Base-by-base conservation (phyloP, 2,329 filamentous ascomycete species). In the Chlorencoelia australis region DNA sequence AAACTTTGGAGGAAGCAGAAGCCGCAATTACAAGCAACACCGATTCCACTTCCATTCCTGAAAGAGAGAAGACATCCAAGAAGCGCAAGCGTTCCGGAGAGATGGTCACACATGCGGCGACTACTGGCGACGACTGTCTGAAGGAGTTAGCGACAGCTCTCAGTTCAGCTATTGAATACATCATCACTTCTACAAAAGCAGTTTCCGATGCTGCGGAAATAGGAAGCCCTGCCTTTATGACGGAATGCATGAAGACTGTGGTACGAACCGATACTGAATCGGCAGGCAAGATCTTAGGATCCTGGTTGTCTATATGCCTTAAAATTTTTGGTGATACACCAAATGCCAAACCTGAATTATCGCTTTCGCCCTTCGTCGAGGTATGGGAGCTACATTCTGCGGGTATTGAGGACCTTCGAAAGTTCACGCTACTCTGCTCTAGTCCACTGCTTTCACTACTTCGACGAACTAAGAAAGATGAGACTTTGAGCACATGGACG, bases 1-100 rank as follows among this genome's bases (percentile, higher is more conserved):
- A 75, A 48, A 73, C 79, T 0, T 59, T 87, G 31, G 67, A 73
- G 31, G 79, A 86, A 33, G 45, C 63, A 45, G 51, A 54, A 30
- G 52, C 57, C 25, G n/a, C n/a, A n/a, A 51, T 49, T 25, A 49
- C 49, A 24, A 47, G 56, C 21, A 50, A 53, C 37, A 39, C 52
- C 26, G 49, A 48, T 8, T 32, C 56, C 13, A 44, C 26, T n/a
- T 13, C 27, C 10, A 19, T 29, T 13, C 16, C 3, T 26, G 53
- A 48, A 10, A 21, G 42, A 15, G 38, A 50, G 5, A 61, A 62
- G 56, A 50, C 26, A 38, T 57, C 43, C 2, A 56, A 54, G 43
- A 58, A 57, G 34, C 45, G 55, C 19, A 58, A 51, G 30, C 45
- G 49, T 9, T 45, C 48, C 2, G 52, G 52, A 22, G 48, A 54